These are phyloP conservation scores for Lunularia cruciata DNA, from an alignment of 225 moss, liverwort and hornwort genomes.

Conservation along the genomic window DNA sequence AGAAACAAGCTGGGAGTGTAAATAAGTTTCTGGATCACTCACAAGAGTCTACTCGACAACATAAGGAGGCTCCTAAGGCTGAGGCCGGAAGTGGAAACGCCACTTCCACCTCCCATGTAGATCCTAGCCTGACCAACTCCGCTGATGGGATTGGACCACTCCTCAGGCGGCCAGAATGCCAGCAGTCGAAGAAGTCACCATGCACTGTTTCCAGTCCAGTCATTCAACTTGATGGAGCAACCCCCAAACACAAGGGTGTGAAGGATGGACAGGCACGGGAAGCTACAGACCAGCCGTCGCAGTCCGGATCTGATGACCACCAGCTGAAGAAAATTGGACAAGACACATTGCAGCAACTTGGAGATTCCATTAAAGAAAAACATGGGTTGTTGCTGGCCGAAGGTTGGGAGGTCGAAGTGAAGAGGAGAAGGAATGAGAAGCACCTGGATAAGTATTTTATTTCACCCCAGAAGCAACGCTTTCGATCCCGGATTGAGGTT, in stretches of 20 bases:
- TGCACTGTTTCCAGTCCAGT: background rate
- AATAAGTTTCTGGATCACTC: background rate
- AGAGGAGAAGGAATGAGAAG: conserved; percentile 57
- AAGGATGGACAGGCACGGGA: background rate
- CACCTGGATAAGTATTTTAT: conserved; percentile 74
- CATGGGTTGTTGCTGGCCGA: conserved; percentile 53
- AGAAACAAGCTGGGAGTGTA: background rate
- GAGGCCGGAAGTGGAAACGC: background rate
- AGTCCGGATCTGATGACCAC: conserved; percentile 32
- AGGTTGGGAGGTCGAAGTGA: conserved; percentile 74
- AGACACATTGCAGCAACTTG: conserved; percentile 68
- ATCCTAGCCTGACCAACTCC: background rate
- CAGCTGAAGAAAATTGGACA: conserved; percentile 54
- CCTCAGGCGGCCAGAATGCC: conserved; percentile 3
- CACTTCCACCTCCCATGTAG: background rate
- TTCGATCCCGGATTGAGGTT: conserved; percentile 83
- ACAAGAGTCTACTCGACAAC: background rate
- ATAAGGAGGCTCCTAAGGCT: background rate
- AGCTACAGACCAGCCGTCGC: background rate
- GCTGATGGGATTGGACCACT: background rate
- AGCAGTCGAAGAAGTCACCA: conserved; percentile 13
- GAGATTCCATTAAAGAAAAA: conserved; percentile 58
- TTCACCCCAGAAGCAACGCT: conserved; percentile 81
- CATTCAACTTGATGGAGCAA: background rate
- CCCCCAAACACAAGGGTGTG: background rate